Conservation (phyloP, 345 rosid genomes). For the Conringia planisiliqua region DNA sequence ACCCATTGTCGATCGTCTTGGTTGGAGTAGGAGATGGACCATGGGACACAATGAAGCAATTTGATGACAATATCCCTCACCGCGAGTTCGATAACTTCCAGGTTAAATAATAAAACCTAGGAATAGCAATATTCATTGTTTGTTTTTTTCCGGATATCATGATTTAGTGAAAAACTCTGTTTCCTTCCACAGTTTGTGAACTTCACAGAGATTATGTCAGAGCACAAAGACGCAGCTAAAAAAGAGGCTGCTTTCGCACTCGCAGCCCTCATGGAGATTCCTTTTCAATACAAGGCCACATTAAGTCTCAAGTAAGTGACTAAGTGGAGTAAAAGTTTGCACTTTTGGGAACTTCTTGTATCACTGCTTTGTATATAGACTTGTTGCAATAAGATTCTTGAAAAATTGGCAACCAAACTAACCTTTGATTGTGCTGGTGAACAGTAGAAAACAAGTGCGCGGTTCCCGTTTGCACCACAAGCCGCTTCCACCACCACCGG, state of each 20-base stretch:
- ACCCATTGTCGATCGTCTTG: constrained; percentile 82
- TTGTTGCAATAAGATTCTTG: not conserved
- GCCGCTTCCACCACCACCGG: constrained; percentile 75
- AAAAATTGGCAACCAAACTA: constrained; percentile 6
- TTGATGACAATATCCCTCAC: constrained; percentile 88
- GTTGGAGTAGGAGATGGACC: constrained; percentile 99
- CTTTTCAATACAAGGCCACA: constrained; percentile 82
- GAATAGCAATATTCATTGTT: not conserved
- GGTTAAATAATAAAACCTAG: constrained; percentile 36
- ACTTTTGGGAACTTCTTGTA: not conserved
- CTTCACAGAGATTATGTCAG: constrained; percentile 82
- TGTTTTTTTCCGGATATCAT: not conserved
- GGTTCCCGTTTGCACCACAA: constrained; percentile 30
- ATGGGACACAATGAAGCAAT: constrained; percentile 87
- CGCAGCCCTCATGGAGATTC: constrained; percentile 96
- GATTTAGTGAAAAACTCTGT: not conserved
- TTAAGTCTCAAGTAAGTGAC: constrained; percentile 44
- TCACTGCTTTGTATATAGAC: not conserved
- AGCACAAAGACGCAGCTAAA: constrained; percentile 52
- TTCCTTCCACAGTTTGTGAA: constrained; percentile 65
- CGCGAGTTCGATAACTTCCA: constrained; percentile 93
- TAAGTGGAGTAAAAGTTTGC: too few species aligned
- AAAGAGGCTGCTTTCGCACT: constrained; percentile 92
- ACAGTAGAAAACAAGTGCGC: constrained; percentile 36
- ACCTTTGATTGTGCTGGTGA: constrained; percentile 28